A percentile compares a stretch with the other conserved stretches of the same genome.
Conservation (phyloP, 192 early-diverging fungal species). For the Linnemannia elongata region DNA sequence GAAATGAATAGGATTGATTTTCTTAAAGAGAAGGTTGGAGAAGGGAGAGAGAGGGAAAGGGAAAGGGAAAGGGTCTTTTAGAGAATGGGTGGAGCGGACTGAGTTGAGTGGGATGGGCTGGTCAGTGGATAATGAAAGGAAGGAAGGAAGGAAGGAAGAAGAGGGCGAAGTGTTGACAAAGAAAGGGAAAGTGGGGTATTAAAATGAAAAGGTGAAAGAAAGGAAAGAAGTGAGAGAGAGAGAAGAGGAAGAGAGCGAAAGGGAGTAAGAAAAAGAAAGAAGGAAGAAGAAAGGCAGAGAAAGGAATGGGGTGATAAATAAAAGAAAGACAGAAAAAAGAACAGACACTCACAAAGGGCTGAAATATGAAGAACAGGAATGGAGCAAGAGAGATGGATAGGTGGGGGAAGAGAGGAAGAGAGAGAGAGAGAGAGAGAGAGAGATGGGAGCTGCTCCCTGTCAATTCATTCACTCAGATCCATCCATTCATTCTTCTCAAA, state of each 20-base stretch:
- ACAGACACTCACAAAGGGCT: neutral
- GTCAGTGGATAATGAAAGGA: neutral
- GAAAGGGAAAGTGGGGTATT: neutral
- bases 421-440: neutral
- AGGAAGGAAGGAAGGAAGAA: neutral
- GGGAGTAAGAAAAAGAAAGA: neutral
- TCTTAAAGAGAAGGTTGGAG: neutral
- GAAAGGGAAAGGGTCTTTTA: neutral
- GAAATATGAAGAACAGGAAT: neutral
- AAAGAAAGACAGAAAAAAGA: neutral
- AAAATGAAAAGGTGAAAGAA: neutral
- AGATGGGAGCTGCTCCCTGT: neutral
- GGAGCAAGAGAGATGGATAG: neutral
- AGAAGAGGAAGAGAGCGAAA: neutral
- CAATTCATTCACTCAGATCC: neutral
- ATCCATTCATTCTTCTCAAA: neutral
- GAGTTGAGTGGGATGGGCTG: neutral
- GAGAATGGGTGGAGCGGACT: neutral
- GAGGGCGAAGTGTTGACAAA: constrained; percentile 5
- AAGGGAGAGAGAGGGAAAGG: neutral
- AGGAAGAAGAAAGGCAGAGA: neutral
- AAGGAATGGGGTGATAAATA: neutral
- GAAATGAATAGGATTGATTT: too few species aligned
- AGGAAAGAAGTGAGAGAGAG: neutral
- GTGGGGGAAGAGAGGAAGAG: too few species aligned